Conservation (phyloP, 352 stramenopile genomes). For the Phytophthora quininea region DNA sequence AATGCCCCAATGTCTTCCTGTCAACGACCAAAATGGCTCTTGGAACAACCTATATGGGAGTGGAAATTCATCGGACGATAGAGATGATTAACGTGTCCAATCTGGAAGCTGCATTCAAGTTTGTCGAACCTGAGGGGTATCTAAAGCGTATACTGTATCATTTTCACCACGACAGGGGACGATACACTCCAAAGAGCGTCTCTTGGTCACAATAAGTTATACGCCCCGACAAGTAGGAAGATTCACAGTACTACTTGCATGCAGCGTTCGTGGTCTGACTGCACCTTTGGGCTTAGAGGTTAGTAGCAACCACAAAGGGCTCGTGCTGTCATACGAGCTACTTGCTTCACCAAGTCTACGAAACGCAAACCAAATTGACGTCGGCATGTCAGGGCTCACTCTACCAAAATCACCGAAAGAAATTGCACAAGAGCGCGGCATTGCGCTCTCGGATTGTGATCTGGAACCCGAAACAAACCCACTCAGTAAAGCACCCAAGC, state of each 20-base stretch:
- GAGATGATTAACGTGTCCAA: slow-evolving; percentile 85
- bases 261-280: slow-evolving; percentile 60
- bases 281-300: slow-evolving; percentile 69
- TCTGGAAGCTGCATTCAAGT: slow-evolving; percentile 77
- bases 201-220: slow-evolving; percentile 56
- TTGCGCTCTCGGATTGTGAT: slow-evolving; percentile 49
- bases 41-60: slow-evolving; percentile 72
- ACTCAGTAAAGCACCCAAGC: slow-evolving; percentile 43
- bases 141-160: slow-evolving; percentile 51
- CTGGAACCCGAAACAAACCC: slow-evolving; percentile 52
- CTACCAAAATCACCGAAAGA: slow-evolving; percentile 48
- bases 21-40: slow-evolving; percentile 52
- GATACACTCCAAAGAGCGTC: slow-evolving; percentile 69
- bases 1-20: slow-evolving; percentile 78
- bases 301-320: slow-evolving; percentile 68
- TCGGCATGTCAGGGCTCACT: background rate
- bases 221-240: slow-evolving; percentile 59
- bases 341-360: slow-evolving; percentile 8
- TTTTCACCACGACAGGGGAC: slow-evolving; percentile 55
- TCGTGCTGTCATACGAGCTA: slow-evolving; percentile 82
- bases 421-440: slow-evolving; percentile 43
- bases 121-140: slow-evolving; percentile 66
- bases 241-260: slow-evolving; percentile 64
- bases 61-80: slow-evolving; percentile 50
- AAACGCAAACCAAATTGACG: slow-evolving; percentile 2